Percentiles rank a stretch among this genome's conserved stretches.
Evolutionary conservation across 106 monocot species (phyloP).

Genomic region (Phalaenopsis equestris): DNA sequence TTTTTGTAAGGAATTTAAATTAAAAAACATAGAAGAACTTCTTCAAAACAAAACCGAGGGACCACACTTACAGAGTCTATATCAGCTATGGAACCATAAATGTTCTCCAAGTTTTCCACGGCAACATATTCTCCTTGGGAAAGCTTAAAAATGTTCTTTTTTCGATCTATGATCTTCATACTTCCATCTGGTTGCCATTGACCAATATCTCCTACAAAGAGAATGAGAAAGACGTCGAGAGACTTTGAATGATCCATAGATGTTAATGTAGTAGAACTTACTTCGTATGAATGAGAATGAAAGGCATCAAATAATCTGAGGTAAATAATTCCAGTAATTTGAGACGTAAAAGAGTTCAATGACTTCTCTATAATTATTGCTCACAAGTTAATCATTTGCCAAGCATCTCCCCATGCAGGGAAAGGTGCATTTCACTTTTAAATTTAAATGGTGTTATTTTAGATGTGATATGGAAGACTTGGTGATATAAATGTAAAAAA

Average conservation of each 20-base stretch:
- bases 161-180: conserved; percentile 90
- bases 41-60: background rate
- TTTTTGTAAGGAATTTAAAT: background rate
- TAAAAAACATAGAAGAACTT: background rate
- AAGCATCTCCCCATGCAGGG: background rate
- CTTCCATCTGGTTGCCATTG: conserved; percentile 90
- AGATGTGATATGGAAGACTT: too few relatives aligned
- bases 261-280: background rate
- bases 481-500: too few relatives aligned
- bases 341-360: background rate
- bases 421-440: too few relatives aligned
- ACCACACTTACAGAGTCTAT: conserved; percentile 51
- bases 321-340: background rate
- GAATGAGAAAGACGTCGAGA: background rate
- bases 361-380: background rate
- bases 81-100: conserved; percentile 51
- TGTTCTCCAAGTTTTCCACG: conserved; percentile 90
- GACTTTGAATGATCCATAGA: background rate
- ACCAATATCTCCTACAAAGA: conserved; percentile 72
- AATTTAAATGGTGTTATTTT: too few relatives aligned
- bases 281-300: background rate
- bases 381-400: background rate
- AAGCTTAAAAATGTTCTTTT: conserved; percentile 96
- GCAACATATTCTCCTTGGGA: conserved; percentile 98
- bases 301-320: background rate